A percentile compares a stretch with the other conserved stretches of the same genome.
Evolutionary conservation across 805 yeast genomes (phyloP).

Genomic region (Barnettozyma populi): DNA sequence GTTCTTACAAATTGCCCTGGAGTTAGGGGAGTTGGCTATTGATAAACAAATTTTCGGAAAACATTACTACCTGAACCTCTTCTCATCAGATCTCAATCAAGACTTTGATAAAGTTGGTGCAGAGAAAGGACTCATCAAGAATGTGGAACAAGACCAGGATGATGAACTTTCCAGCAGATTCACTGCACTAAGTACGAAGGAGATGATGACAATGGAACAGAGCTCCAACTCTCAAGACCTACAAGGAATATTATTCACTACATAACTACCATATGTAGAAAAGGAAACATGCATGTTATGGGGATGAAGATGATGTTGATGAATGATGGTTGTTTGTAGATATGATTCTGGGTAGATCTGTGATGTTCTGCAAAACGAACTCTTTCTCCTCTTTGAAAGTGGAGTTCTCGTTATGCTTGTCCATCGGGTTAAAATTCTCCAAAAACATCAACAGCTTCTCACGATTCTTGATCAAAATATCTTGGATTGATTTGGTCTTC

Average conservation of each 20-base stretch:
- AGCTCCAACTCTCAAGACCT: not conserved
- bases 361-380: conserved; percentile 71
- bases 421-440: conserved; percentile 53
- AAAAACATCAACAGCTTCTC: conserved; percentile 69
- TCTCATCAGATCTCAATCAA: not conserved
- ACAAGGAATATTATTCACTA: not conserved
- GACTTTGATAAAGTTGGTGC: conserved; percentile 1
- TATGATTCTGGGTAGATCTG: conserved; percentile 57
- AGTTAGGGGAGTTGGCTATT: conserved; percentile 49
- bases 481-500: conserved; percentile 72
- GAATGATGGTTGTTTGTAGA: conserved; percentile 19
- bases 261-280: not conserved
- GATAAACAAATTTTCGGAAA: conserved; percentile 68
- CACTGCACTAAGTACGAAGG: not conserved
- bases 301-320: not conserved
- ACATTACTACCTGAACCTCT: conserved; percentile 50
- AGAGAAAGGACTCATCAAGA: conserved; percentile 3
- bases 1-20: conserved; percentile 56
- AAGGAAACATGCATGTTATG: not conserved
- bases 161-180: not conserved
- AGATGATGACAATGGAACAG: not conserved
- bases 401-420: conserved; percentile 50
- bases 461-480: conserved; percentile 79
- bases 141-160: not conserved
- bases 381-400: conserved; percentile 73